Evolutionary conservation across 257 asterid species (phyloP), one percentile per base, ranked within the genome.

Genomic region (Avicennia marina): DNA sequence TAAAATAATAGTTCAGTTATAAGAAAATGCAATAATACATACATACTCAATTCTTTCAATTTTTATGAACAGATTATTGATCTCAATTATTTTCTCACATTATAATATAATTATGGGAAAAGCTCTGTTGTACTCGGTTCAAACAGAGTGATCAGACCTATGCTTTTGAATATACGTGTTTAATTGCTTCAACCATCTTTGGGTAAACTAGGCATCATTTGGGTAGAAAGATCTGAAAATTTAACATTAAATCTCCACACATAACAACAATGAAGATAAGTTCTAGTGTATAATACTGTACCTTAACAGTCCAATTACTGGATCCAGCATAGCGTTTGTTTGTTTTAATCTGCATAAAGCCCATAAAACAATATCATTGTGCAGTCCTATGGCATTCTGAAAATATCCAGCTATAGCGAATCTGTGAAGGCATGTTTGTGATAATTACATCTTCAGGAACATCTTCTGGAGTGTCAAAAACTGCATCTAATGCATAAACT

Each of bases 291-390:
- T n/a, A n/a, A 7, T n/a, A 29, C 9, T 25, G 44, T 74, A 84
- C 95, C 89, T 75, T 64, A 6, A 87, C 96, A 18, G 95, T 87
- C 96, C 96, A 87, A 66, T 84, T 87, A 74, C 81, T 73, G 53
- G 95, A 72, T 59, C 95, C 91, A 52, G 95, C 96, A 75, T 87
- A 87, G 11, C 95, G 95, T 46, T 87, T 84, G 59, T 87, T 87
- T 36, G 86, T 9, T 73, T 76, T 87, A 68, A 87, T 75, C 96
- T 87, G 87, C 85, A 78, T 15, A 56, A 51, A 11, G 48, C 24
- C 21, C 60, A 63, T 3, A 26, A 56, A 45, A 56, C 24, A 47
- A 54, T 22, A 15, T 43, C 13, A 50, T 17, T 6, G 43, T 67
- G 47, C 50, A 33, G 53, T 53, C 48, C n/a, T 26, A 46, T 11